Conservation (phyloP, 1,284 basidiomycete species). For the Rhodofomes roseus region DNA sequence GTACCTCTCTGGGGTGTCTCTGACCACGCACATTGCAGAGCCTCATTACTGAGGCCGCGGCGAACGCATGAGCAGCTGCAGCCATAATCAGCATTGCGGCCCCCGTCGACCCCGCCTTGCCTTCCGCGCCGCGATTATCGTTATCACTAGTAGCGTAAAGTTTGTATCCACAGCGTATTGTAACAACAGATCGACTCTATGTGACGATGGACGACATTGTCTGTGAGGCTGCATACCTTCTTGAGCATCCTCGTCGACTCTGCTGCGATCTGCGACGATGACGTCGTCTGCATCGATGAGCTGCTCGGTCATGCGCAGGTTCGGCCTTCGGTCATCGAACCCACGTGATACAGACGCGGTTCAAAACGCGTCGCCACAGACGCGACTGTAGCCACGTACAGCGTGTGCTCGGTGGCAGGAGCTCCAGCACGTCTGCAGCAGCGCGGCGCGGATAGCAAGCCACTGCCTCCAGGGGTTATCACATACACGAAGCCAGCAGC, state of each 20-base stretch:
- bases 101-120: background rate
- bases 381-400: background rate
- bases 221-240: background rate
- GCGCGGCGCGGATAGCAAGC: background rate
- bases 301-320: no score
- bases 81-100: background rate
- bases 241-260: background rate
- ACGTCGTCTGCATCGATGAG: background rate
- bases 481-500: background rate
- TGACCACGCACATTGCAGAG: constrained; percentile 4
- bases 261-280: background rate
- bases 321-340: background rate
- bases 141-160: constrained; percentile 6
- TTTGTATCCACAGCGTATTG: constrained; percentile 4
- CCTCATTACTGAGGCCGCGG: constrained; percentile 8
- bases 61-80: background rate
- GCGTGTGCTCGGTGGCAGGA: background rate
- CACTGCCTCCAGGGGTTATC: background rate
- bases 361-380: background rate
- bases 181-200: constrained; percentile 2
- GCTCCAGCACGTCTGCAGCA: background rate
- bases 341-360: background rate
- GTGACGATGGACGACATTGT: background rate
- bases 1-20: background rate
- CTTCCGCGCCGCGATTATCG: constrained; percentile 1